phyloP scores from a whole-genome alignment of 495 filamentous ascomycete genomes.

The Jackrogersella multiformis region DNA sequence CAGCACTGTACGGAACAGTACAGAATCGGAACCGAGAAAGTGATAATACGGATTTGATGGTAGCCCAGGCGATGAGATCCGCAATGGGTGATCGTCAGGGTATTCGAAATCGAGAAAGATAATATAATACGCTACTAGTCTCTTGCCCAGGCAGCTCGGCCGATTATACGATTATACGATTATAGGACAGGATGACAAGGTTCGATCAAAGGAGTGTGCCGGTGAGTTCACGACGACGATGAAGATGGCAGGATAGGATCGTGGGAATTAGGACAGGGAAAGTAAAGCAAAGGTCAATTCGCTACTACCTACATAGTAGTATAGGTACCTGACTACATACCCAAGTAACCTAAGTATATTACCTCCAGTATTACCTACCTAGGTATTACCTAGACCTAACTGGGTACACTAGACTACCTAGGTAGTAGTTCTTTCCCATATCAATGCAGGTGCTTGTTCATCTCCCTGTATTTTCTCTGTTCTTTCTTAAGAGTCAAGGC shows the following conservation, averaged over 20 bases:
- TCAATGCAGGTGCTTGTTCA: no score
- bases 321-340: not conserved
- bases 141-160: constrained; percentile 17
- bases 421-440: no score
- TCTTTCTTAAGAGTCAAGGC: no score
- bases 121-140: no score
- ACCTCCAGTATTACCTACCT: no score
- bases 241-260: constrained; percentile 1
- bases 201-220: constrained; percentile 8
- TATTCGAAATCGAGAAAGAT: not conserved
- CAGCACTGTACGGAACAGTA: not conserved
- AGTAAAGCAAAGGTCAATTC: constrained; percentile 12
- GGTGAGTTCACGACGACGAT: constrained; percentile 9
- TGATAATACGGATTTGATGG: not conserved
- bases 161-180: no score
- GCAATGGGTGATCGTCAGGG: not conserved
- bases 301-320: not conserved
- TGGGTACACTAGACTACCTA: no score
- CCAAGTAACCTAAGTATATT: no score
- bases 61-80: not conserved
- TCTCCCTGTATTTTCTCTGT: no score
- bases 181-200: constrained; percentile 22
- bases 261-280: constrained; percentile 19
- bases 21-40: not conserved
- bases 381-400: no score